phyloP scores from a whole-genome alignment of 1,139 yeast genomes.

The Hyphopichia wangnamkhiaoensis region DNA sequence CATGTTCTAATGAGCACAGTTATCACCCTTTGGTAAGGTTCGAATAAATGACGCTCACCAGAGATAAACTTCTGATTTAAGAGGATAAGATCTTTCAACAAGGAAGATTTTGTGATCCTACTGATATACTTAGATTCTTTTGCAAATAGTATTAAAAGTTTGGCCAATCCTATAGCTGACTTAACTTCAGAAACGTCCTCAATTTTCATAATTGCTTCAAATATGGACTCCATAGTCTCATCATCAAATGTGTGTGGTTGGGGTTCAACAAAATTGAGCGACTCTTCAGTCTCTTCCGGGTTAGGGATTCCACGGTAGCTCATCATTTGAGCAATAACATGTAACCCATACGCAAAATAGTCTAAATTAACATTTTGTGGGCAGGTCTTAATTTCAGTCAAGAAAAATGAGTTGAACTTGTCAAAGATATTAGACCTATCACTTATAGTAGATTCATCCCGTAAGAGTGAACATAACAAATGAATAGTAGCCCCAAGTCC shows the following conservation, averaged over 20 bases:
- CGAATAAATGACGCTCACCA: constrained; percentile 8
- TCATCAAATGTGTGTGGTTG: constrained; percentile 24
- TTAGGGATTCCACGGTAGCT: constrained; percentile 46
- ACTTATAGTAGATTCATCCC: constrained; percentile 19
- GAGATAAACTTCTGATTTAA: constrained; percentile 14
- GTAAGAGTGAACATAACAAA: constrained; percentile 48
- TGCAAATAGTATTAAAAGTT: constrained; percentile 56
- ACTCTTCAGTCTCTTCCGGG: constrained; percentile 13
- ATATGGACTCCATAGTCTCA: constrained; percentile 33
- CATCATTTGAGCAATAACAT: constrained; percentile 50
- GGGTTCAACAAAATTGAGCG: background rate
- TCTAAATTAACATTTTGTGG: constrained; percentile 37
- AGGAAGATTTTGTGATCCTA: constrained; percentile 43
- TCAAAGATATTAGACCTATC: constrained; percentile 17
- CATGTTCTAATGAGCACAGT: constrained; percentile 62
- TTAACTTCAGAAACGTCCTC: constrained; percentile 42
- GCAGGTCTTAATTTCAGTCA: constrained; percentile 27
- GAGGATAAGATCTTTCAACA: constrained; percentile 21
- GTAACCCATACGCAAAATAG: constrained; percentile 55
- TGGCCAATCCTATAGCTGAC: constrained; percentile 51
- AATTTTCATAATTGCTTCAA: constrained; percentile 42
- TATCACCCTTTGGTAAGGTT: constrained; percentile 15
- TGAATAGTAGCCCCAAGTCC: constrained; percentile 37
- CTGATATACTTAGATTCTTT: constrained; percentile 40
- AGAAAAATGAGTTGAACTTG: constrained; percentile 39